phyloP scores from a whole-genome alignment of 805 yeast species.

The Cyberlindnera suaveolens region DNA sequence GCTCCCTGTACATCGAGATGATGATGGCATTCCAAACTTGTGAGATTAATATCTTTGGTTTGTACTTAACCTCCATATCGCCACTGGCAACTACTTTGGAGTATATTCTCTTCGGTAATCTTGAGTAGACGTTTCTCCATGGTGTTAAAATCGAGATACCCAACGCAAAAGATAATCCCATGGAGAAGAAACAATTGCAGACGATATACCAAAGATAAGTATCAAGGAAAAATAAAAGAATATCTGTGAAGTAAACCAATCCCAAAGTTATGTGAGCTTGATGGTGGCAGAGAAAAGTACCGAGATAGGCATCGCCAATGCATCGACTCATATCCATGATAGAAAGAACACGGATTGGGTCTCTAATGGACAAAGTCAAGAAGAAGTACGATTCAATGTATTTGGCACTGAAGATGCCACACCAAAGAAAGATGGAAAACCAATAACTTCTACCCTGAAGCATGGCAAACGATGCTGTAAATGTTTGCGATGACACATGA shows the following conservation, averaged over 20 bases:
- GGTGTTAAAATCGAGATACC: conserved; percentile 87
- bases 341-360: conserved; percentile 65
- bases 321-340: conserved; percentile 53
- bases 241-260: conserved; percentile 53
- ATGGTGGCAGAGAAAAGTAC: conserved; percentile 43
- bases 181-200: conserved; percentile 70
- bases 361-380: conserved; percentile 64
- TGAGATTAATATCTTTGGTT: conserved; percentile 52
- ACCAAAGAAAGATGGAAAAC: conserved; percentile 66
- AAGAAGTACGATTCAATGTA: conserved; percentile 76
- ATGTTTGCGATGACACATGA: conserved; percentile 47
- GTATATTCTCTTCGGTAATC: conserved; percentile 70
- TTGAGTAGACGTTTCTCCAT: conserved; percentile 74
- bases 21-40: conserved; percentile 83
- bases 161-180: conserved; percentile 60
- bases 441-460: conserved; percentile 47
- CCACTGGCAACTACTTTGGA: conserved; percentile 50
- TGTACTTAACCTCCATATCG: conserved; percentile 33
- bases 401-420: conserved; percentile 58
- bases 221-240: conserved; percentile 68
- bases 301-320: conserved; percentile 55
- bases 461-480: conserved; percentile 54
- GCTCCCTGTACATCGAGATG: conserved; percentile 78
- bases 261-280: conserved; percentile 54
- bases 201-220: conserved; percentile 84